Conservation (phyloP, 805 yeast genomes). For the Lipomyces japonicus region DNA sequence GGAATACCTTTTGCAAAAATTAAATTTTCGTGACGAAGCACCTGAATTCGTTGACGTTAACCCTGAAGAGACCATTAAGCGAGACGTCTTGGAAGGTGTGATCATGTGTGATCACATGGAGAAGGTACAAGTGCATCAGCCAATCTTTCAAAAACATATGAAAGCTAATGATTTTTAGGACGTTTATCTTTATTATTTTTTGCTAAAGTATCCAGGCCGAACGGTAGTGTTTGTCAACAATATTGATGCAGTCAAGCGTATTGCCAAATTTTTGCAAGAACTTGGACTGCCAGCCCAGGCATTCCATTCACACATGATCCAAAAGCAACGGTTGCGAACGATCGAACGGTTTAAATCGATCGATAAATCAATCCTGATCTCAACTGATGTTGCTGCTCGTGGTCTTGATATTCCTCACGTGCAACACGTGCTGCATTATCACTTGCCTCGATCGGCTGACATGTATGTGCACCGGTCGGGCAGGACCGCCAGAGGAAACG, state of each 20-base stretch:
- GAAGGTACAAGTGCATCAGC: slow-evolving; percentile 44
- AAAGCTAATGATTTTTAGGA: slow-evolving; percentile 42
- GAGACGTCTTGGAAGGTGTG: slow-evolving; percentile 73
- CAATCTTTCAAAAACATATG: background rate
- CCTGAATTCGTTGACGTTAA: slow-evolving; percentile 80
- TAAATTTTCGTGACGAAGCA: slow-evolving; percentile 61
- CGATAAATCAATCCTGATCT: slow-evolving; percentile 60
- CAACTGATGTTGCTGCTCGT: slow-evolving; percentile 98
- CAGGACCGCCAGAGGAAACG: slow-evolving; percentile 90
- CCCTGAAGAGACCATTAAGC: slow-evolving; percentile 75
- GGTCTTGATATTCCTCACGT: slow-evolving; percentile 90
- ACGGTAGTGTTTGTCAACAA: slow-evolving; percentile 90
- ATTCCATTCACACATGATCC: slow-evolving; percentile 91
- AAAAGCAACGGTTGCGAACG: slow-evolving; percentile 82
- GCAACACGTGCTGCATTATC: slow-evolving; percentile 93
- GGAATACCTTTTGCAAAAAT: slow-evolving; percentile 59
- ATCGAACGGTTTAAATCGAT: slow-evolving; percentile 67
- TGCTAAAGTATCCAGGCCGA: slow-evolving; percentile 80
- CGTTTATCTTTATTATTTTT: slow-evolving; percentile 79
- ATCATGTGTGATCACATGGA: slow-evolving; percentile 89
- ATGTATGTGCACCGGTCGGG: slow-evolving; percentile 94
- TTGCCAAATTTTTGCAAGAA: slow-evolving; percentile 69
- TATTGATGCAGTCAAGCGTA: slow-evolving; percentile 88
- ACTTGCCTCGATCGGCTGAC: slow-evolving; percentile 91
- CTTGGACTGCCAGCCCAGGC: slow-evolving; percentile 65